Conservation (phyloP, 2,329 filamentous ascomycete genomes). For the Neonectria punicea region DNA sequence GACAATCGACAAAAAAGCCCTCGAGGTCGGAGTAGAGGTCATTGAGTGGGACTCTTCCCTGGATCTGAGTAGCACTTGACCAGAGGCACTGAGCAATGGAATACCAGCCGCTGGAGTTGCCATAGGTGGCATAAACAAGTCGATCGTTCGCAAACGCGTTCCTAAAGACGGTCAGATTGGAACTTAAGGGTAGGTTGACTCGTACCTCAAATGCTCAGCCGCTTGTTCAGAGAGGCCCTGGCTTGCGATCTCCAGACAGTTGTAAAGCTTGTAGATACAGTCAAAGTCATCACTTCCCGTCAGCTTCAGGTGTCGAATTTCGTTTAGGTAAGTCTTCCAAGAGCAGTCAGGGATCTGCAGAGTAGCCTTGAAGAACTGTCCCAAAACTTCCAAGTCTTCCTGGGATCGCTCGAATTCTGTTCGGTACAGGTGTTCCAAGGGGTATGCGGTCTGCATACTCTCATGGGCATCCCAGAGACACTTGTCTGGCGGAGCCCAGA, state of each 20-base stretch:
- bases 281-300: constrained; percentile 29
- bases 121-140: constrained; percentile 25
- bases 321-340: constrained; percentile 29
- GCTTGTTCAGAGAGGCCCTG: not conserved
- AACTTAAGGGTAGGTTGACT: fast-evolving
- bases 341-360: constrained; percentile 24
- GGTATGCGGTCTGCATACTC: constrained; percentile 31
- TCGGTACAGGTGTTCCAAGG: constrained; percentile 30
- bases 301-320: constrained; percentile 28
- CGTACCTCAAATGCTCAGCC: constrained; percentile 21
- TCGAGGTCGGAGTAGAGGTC: constrained; percentile 43
- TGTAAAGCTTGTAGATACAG: constrained; percentile 28
- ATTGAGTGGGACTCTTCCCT: constrained; percentile 41
- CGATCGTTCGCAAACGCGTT: constrained; percentile 21
- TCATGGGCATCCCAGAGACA: constrained; percentile 33
- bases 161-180: constrained; percentile 11
- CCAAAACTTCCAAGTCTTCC: constrained; percentile 24
- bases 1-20: constrained; percentile 43
- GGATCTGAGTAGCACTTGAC: constrained; percentile 46
- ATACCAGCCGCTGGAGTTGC: constrained; percentile 40
- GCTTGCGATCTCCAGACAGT: constrained; percentile 1
- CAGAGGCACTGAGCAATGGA: constrained; percentile 46
- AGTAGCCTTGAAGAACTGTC: constrained; percentile 30
- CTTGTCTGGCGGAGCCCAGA: constrained; percentile 18
- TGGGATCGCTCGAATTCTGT: constrained; percentile 12